Evolutionary conservation across 139 green algal species (phyloP), one percentile per base, ranked within the genome.

Genomic region (Chlorella vulgaris): DNA sequence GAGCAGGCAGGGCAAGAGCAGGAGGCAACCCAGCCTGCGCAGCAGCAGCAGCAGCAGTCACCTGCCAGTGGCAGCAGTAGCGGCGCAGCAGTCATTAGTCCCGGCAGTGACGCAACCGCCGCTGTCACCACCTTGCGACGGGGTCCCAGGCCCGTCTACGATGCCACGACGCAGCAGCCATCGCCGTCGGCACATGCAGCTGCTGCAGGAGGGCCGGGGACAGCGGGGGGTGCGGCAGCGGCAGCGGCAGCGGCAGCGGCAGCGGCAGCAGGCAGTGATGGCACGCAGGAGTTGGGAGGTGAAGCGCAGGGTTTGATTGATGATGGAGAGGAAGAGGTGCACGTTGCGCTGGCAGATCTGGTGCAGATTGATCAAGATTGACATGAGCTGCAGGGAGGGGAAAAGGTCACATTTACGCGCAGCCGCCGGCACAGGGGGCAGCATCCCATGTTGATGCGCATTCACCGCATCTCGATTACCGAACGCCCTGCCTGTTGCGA

Each of bases 111-210:
- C 4, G 5, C 51, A 43, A 7, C n/a, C n/a, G n/a, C n/a, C n/a
- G n/a, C 19, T 24, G 18, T 79, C 18, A 69, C 73, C 8, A 51
- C 78, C 40, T 33, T 82, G 69, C 51, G 70, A 8, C 81, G 81
- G 1, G 81, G 81, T 0, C 81, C 81, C 4, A 53, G 81, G 19
- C 81, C 81, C 0, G 69, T 40, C 21, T 65, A 51, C 33, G 74
- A 78, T 29, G 28, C 65, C 2, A 10, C 31, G 2, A 65, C 78
- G 3, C n/a, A 69, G 55, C n/a, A 74, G 65, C 78, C 78, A 4
- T 83, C 78, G 8, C 74, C 81, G 18, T 51, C 73, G 0, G 55
- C 38, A 67, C 47, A 39, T 15, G 22, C 24, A 21, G 35, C 51
- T 51, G 53, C 70, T 29, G 47, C 28, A 33, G 69, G n/a, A 42